phyloP scores from a whole-genome alignment of 441 rosid species.

The Croton setiger region DNA sequence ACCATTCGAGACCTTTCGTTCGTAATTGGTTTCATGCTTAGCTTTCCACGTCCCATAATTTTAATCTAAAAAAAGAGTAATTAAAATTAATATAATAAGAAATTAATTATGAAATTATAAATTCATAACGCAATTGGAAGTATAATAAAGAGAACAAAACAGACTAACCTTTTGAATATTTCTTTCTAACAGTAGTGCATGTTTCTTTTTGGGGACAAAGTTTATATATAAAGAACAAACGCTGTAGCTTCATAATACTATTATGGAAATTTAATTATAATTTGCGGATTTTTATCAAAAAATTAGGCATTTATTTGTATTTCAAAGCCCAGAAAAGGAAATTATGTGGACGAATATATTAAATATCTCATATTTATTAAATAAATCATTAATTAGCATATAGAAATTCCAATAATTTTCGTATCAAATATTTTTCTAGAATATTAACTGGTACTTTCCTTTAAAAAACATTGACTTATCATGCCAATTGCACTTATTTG shows the following conservation, averaged over 20 bases:
- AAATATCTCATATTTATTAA: too few relatives aligned
- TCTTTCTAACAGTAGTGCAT: background rate
- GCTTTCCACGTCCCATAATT: slow-evolving; percentile 27
- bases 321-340: background rate
- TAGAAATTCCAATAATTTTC: too few relatives aligned
- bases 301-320: background rate
- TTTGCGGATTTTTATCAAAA: background rate
- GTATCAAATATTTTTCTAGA: too few relatives aligned
- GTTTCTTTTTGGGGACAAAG: background rate
- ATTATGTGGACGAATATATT: too few relatives aligned
- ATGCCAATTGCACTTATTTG: too few relatives aligned
- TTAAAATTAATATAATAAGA: too few relatives aligned
- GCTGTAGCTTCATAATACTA: background rate
- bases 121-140: too few relatives aligned
- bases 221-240: background rate
- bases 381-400: too few relatives aligned
- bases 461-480: too few relatives aligned
- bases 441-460: too few relatives aligned
- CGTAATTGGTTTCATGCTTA: slow-evolving; percentile 15
- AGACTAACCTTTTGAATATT: background rate
- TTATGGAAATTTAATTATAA: background rate
- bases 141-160: too few relatives aligned
- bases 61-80: background rate
- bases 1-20: slow-evolving; percentile 24
- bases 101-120: too few relatives aligned